A percentile compares a stretch with the other conserved stretches of the same genome.
Conservation (phyloP, 1,284 basidiomycete species). For the Puccinia hordei region DNA sequence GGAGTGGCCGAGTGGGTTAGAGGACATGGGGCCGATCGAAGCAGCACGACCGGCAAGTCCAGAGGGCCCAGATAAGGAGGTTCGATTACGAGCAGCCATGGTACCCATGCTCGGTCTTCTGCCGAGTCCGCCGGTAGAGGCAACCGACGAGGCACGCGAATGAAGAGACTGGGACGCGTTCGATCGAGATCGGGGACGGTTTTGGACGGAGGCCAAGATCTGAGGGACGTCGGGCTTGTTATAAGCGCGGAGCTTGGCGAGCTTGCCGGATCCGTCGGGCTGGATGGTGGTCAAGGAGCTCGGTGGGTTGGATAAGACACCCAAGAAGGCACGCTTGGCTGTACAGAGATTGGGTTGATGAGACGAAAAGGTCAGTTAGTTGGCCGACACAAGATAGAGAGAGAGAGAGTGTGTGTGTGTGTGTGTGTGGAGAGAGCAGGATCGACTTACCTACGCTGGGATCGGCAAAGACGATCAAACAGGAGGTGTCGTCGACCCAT, state of each 20-base stretch:
- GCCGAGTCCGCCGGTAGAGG: constrained; percentile 32
- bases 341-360: constrained; percentile 44
- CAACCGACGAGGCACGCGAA: constrained; percentile 46
- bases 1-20: constrained; percentile 11
- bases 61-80: constrained; percentile 33
- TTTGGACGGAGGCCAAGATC: constrained; percentile 84
- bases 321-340: constrained; percentile 93
- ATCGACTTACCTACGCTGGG: constrained; percentile 61
- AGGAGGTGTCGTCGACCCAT: constrained; percentile 95
- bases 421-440: background rate
- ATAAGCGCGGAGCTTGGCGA: constrained; percentile 74
- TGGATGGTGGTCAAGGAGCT: constrained; percentile 69
- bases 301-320: constrained; percentile 79
- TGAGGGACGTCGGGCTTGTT: constrained; percentile 87
- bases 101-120: constrained; percentile 48
- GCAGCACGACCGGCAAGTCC: background rate
- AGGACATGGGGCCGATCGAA: constrained; percentile 13
- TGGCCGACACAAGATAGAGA: constrained; percentile 13
- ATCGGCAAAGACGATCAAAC: constrained; percentile 85
- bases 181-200: constrained; percentile 59
- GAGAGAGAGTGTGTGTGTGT: constrained; percentile 23
- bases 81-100: constrained; percentile 43
- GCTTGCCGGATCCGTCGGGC: constrained; percentile 61
- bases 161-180: constrained; percentile 53
- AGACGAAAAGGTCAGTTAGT: constrained; percentile 42